Evolutionary conservation across 2,329 filamentous ascomycete genomes (phyloP), one percentile per base, ranked within the genome.

Genomic region (Microdochium bolleyi): DNA sequence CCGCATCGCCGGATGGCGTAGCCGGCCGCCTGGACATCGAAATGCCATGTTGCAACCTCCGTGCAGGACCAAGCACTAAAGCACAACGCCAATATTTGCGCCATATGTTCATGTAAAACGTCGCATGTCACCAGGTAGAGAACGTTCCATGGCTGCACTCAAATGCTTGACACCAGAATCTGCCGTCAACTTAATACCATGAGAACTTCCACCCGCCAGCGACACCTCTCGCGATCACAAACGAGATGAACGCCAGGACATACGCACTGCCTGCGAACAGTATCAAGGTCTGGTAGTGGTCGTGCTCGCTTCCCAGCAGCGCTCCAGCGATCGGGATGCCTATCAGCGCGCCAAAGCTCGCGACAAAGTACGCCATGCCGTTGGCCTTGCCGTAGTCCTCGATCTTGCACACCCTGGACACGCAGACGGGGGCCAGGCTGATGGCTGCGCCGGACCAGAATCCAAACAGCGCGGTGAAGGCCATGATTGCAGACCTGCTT

Each of bases 381-480:
- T 85, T 88, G 55, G 87, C 84, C 34, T 84, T 72, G 0, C 86
- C 87, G 56, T 88, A 88, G 49, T 88, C 74, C 55, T 84, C 78
- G 0, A 83, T 87, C 24, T 78, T 76, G 65, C 86, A 89, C 1
- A 89, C 73, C 65, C 87, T 83, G 0, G 84, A 84, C 1, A 90
- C 76, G 56, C 86, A 89, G 0, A 89, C 87, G 0, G 87, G 86
- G 0, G 84, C 86, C 49, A 90, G 64, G 4, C 77, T 82, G 60
- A 90, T 88, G 53, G 86, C 87, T 32, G 78, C 80, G 0, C 87
- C 87, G 16, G 79, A 84, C 16, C 79, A 83, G 61, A 91, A 88
- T 0, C 87, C 87, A 63, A 89, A 89, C 1, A 87, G 61, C 1
- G 85, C 65, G 0, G 79, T 74, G 59, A 86, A 90, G 1, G 81